Evolutionary conservation across 2,329 filamentous ascomycete genomes (phyloP), one percentile per base, ranked within the genome.

Genomic region (Alternaria ventricosa): DNA sequence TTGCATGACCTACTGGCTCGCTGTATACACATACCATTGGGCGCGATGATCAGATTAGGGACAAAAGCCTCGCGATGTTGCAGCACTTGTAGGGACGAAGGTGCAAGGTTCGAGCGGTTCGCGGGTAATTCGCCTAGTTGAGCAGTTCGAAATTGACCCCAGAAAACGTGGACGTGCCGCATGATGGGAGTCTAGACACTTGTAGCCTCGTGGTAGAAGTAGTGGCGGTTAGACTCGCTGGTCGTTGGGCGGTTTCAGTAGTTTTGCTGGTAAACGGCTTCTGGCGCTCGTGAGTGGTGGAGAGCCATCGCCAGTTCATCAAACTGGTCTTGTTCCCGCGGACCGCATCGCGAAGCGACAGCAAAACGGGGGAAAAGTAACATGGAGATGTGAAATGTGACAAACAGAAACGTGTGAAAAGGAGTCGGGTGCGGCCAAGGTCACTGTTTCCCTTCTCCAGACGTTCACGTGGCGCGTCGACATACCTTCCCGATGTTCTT

Each of bases 121-220:
- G 54, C 71, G 71, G 74, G 56, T 71, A 64, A 71, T 67, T 67
- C 65, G 49, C 74, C 74, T 51, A 72, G 69, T 70, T 65, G 67
- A 71, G 71, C 70, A 78, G 67, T 65, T 72, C 51, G 59, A 53
- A 54, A 64, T 47, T 57, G 50, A 66, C 53, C 60, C 45, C 47
- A 28, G 55, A 55, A 27, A 64, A 65, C 65, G 68, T 76, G 74
- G 61, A 63, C 64, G 66, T 66, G 63, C 55, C 72, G 62, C 63
- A 69, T 75, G 71, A 75, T 69, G 63, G 27, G 25, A 46, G 57
- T 63, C 57, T 53, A 65, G 63, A 65, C 57, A 66, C 49, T 55
- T 49, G 28, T 49, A 41, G 54, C 55, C 57, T 56, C 59, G 61
- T 69, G 62, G 59, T 66, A 63, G 33, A 54, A 61, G 63, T 68